Percentiles rank a stretch among this genome's conserved stretches.
Conservation (phyloP, 345 rosid species). For the Iberis pinnata region DNA sequence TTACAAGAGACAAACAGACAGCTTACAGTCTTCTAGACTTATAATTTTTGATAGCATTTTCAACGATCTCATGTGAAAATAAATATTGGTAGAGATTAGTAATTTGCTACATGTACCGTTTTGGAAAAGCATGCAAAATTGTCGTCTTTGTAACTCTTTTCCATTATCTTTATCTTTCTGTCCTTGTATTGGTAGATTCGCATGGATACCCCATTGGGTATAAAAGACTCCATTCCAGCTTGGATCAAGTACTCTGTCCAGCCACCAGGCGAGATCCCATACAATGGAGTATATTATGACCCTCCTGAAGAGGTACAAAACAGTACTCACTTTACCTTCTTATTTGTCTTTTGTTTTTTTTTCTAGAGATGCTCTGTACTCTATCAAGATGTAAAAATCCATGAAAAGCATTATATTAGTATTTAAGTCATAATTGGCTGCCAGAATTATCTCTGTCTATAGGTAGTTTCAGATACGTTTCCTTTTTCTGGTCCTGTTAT, state of each 20-base stretch:
- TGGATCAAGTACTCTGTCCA: slow-evolving; percentile 98
- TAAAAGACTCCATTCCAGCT: slow-evolving; percentile 97
- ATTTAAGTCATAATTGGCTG: neutral
- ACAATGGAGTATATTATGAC: slow-evolving; percentile 90
- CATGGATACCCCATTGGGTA: slow-evolving; percentile 91
- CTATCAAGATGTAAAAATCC: slow-evolving; percentile 13
- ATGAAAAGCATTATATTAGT: slow-evolving; percentile 9
- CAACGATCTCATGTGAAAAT: neutral
- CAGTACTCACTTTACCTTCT: slow-evolving; percentile 11
- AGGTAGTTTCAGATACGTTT: slow-evolving; percentile 10
- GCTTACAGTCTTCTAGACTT: neutral
- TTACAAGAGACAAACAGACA: neutral
- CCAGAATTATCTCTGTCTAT: slow-evolving; percentile 10
- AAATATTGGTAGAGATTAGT: neutral
- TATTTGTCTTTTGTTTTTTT: slow-evolving; percentile 8
- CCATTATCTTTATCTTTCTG: neutral
- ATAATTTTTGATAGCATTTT: neutral
- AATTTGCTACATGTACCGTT: neutral
- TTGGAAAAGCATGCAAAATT: slow-evolving; percentile 4
- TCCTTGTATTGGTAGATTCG: slow-evolving; percentile 57
- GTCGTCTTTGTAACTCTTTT: slow-evolving; percentile 8
- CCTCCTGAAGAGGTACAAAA: slow-evolving; percentile 75
- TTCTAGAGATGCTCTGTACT: slow-evolving; percentile 7
- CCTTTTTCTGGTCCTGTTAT: slow-evolving; percentile 8
- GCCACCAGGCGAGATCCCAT: slow-evolving; percentile 90